Conservation (phyloP, 176 grass and related monocot species). For the Alloteropsis semialata region DNA sequence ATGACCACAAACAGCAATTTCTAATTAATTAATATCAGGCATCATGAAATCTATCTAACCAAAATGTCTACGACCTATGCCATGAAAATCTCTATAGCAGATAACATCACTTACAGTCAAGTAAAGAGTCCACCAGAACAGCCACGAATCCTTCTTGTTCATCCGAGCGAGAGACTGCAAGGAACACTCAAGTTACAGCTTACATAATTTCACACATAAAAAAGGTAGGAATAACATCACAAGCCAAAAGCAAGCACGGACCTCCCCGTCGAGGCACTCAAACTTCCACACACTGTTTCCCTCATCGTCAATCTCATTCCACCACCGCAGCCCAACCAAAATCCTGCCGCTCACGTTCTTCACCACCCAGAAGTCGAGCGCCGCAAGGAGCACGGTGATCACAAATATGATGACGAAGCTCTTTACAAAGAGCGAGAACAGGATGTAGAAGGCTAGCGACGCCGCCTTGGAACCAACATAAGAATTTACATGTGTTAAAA, state of each 20-base stretch:
- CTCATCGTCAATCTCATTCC: slow-evolving; percentile 96
- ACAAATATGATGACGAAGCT: slow-evolving; percentile 99
- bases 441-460: slow-evolving; percentile 80
- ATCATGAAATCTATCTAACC: neutral
- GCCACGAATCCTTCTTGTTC: slow-evolving; percentile 98
- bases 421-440: slow-evolving; percentile 84
- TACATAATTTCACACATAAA: too few species aligned
- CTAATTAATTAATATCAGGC: neutral
- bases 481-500: slow-evolving; percentile 12
- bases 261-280: slow-evolving; percentile 92
- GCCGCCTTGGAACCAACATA: slow-evolving; percentile 47
- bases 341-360: slow-evolving; percentile 97
- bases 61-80: neutral
- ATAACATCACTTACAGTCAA: slow-evolving; percentile 60
- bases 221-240: neutral
- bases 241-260: slow-evolving; percentile 33
- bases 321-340: slow-evolving; percentile 94
- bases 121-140: slow-evolving; percentile 99
- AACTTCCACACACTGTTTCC: slow-evolving; percentile 95
- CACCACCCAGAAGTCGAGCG: slow-evolving; percentile 99
- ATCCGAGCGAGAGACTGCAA: slow-evolving; percentile 89
- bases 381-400: slow-evolving; percentile 88
- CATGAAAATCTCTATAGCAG: neutral
- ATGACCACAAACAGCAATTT: neutral
- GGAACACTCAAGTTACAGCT: neutral